These are phyloP conservation scores for Phytophthora ohioensis DNA, from an alignment of 352 stramenopile genomes.

Conservation along the genomic window DNA sequence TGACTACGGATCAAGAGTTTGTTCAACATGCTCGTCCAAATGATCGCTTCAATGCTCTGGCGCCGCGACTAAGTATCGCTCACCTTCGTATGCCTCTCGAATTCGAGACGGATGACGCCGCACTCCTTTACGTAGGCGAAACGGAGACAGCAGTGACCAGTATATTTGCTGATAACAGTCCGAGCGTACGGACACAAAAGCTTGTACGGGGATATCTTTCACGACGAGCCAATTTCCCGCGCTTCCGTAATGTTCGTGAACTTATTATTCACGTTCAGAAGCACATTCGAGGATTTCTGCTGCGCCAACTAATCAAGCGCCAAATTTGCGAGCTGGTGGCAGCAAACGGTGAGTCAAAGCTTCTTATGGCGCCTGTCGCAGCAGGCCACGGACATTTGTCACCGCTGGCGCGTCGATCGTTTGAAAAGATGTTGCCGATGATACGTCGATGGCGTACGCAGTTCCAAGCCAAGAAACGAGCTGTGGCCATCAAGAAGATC, in stretches of 20 bases:
- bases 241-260: constrained; percentile 51
- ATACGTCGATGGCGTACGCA: constrained; percentile 65
- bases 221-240: constrained; percentile 45
- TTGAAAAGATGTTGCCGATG: constrained; percentile 61
- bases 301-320: constrained; percentile 52
- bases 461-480: constrained; percentile 65
- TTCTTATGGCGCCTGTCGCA: constrained; percentile 50
- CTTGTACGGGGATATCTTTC: constrained; percentile 65
- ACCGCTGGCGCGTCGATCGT: constrained; percentile 45
- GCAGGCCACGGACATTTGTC: constrained; percentile 37
- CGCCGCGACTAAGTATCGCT: constrained; percentile 42
- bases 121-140: constrained; percentile 45
- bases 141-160: constrained; percentile 38
- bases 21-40: constrained; percentile 54
- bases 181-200: constrained; percentile 37
- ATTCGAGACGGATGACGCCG: constrained; percentile 56
- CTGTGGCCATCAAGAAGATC: constrained; percentile 79
- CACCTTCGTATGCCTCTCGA: constrained; percentile 50
- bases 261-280: constrained; percentile 68
- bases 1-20: constrained; percentile 72
- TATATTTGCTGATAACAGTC: constrained; percentile 59
- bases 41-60: constrained; percentile 47
- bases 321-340: constrained; percentile 65
- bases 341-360: constrained; percentile 50
- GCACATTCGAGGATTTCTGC: constrained; percentile 67